Percentiles rank a stretch among this genome's conserved stretches.
These are phyloP conservation scores for Cladophialophora bantiana DNA, from an alignment of 2,329 filamentous ascomycete genomes.

Conservation along the genomic window DNA sequence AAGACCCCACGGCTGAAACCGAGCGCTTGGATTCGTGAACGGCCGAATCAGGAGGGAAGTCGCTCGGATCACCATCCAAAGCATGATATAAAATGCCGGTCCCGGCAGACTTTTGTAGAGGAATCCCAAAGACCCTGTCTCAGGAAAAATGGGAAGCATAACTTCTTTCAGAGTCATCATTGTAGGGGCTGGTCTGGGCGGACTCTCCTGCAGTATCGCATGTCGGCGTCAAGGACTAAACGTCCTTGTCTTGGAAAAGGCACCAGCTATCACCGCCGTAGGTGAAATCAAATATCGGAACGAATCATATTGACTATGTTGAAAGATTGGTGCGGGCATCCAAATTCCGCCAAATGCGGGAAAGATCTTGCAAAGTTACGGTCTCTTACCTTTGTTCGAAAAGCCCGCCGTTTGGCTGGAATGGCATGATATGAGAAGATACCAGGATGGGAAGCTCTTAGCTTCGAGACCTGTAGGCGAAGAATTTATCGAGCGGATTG, in stretches of 20 bases:
- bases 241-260: slow-evolving; percentile 21
- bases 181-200: slow-evolving; percentile 46
- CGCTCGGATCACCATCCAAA: not conserved
- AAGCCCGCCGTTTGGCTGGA: slow-evolving; percentile 41
- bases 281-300: not conserved
- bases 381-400: slow-evolving; percentile 39
- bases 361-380: slow-evolving; percentile 42
- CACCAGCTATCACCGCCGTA: slow-evolving; percentile 23
- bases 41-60: not conserved
- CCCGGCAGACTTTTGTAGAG: not conserved
- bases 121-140: not conserved
- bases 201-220: slow-evolving; percentile 21
- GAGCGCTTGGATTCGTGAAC: not conserved
- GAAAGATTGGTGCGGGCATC: slow-evolving; percentile 44
- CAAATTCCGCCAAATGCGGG: slow-evolving; percentile 45
- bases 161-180: slow-evolving; percentile 30
- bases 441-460: slow-evolving; percentile 43
- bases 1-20: not conserved
- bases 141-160: slow-evolving; percentile 2
- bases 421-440: slow-evolving; percentile 43
- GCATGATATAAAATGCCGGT: not conserved
- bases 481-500: slow-evolving; percentile 17
- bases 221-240: slow-evolving; percentile 13
- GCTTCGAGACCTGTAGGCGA: slow-evolving; percentile 31
- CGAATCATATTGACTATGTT: not conserved